Evolutionary conservation across 306 rosid species (phyloP).

Genomic region (Phaseolus lunatus): DNA sequence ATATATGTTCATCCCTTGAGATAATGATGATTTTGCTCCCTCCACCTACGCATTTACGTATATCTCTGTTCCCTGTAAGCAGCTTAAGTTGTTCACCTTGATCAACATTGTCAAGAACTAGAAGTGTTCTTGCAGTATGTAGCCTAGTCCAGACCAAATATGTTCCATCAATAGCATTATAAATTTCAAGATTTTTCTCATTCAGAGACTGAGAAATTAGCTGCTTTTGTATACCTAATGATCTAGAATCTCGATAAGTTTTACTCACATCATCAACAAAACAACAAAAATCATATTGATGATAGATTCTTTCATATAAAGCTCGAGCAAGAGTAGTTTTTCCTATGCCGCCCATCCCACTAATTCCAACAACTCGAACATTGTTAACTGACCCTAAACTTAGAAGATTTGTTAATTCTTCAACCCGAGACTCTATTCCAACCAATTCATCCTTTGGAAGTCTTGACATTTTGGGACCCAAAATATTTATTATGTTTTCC

Average conservation of each 20-base stretch:
- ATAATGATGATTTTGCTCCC: background rate
- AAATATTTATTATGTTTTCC: background rate
- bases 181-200: background rate
- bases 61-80: background rate
- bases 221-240: background rate
- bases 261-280: background rate
- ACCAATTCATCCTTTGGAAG: background rate
- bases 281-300: conserved; percentile 3
- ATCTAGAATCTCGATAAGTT: background rate
- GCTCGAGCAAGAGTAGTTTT: conserved; percentile 28
- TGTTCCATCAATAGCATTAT: background rate
- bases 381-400: background rate
- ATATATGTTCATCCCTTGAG: background rate
- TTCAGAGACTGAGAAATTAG: background rate
- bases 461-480: background rate
- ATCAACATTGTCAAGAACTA: background rate
- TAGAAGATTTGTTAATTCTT: background rate
- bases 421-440: background rate
- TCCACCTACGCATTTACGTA: background rate
- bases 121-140: background rate
- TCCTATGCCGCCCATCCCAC: background rate
- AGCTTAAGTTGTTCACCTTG: background rate
- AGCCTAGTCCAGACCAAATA: background rate
- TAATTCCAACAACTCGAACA: background rate
- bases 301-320: background rate